Conservation (phyloP, 345 rosid species). For the Rhodamnia argentea region DNA sequence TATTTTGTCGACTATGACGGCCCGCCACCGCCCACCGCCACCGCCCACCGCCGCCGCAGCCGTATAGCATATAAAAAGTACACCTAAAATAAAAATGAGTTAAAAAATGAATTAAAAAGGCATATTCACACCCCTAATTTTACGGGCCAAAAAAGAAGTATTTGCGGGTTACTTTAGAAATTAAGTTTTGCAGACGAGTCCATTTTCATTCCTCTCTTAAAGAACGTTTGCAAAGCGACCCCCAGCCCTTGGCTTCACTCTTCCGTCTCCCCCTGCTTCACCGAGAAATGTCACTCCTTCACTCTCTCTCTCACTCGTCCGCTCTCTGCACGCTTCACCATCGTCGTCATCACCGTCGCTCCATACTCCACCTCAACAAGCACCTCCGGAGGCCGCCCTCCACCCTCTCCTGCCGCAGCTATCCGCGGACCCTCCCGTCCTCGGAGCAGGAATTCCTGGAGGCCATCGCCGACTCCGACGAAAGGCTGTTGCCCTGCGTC, state of each 20-base stretch:
- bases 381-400: conserved; percentile 2
- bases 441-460: conserved; percentile 50
- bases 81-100: no score
- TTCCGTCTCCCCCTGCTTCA: not conserved
- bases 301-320: not conserved
- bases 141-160: not conserved
- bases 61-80: no score
- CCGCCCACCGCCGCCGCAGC: no score
- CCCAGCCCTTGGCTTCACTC: not conserved
- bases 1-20: no score
- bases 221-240: not conserved
- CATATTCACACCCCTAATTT: no score
- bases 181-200: not conserved
- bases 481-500: conserved; percentile 50
- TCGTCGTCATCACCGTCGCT: not conserved
- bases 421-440: conserved; percentile 20
- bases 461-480: conserved; percentile 49
- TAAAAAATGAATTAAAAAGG: no score
- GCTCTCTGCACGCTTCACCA: not conserved
- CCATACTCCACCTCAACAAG: not conserved
- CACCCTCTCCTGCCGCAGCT: conserved; percentile 10
- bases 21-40: no score
- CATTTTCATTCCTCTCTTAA: not conserved
- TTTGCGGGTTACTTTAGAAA: not conserved
- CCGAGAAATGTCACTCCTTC: not conserved